These are phyloP conservation scores for Hippophae rhamnoides DNA, from an alignment of 306 rosid species.

Conservation along the genomic window DNA sequence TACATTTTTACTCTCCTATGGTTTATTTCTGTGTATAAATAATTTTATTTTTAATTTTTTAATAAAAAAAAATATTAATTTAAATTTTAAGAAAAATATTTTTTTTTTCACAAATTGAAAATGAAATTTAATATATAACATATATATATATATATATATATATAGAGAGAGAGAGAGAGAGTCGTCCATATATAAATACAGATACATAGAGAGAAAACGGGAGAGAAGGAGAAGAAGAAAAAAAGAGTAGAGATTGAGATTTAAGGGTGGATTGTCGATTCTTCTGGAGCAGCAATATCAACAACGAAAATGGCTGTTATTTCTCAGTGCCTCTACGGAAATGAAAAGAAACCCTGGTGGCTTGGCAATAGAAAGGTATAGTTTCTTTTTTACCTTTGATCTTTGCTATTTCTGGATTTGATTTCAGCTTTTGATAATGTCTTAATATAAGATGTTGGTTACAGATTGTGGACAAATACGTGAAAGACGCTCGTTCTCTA, in stretches of 20 bases:
- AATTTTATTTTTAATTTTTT: constrained; percentile 1
- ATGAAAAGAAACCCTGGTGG: constrained; percentile 96
- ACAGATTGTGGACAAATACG: constrained; percentile 71
- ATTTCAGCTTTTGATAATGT: not conserved
- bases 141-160: no score
- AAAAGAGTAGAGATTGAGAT: not conserved
- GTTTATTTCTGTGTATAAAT: not conserved
- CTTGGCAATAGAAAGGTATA: constrained; percentile 71
- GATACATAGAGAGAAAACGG: no score
- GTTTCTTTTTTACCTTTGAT: not conserved
- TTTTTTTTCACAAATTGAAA: constrained; percentile 13
- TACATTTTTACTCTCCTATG: constrained; percentile 11
- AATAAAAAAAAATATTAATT: no score
- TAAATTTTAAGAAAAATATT: constrained; percentile 2
- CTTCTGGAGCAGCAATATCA: constrained; percentile 3
- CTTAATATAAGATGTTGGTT: not conserved
- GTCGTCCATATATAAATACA: no score
- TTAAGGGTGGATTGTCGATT: constrained; percentile 23
- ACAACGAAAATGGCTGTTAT: constrained; percentile 40
- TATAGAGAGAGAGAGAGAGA: no score
- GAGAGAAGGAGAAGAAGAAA: no score
- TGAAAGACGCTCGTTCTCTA: constrained; percentile 61
- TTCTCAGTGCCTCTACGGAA: constrained; percentile 30
- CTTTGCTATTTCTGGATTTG: not conserved
- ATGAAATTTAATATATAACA: constrained; percentile 10